Base-by-base conservation (phyloP, 1,139 yeast genomes). In the Kodamaea alishanica region DNA sequence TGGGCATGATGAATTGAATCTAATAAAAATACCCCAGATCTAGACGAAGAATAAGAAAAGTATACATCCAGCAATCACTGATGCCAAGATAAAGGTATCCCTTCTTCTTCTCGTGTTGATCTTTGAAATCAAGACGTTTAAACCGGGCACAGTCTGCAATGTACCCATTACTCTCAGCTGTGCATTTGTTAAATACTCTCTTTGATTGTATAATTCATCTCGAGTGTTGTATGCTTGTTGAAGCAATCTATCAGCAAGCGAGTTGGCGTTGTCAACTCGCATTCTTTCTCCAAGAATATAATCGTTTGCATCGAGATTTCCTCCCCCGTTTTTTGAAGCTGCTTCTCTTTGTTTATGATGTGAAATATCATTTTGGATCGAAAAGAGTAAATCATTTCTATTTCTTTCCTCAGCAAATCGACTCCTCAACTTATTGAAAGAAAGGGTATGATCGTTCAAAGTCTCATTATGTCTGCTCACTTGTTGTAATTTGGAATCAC, bases 21-120 rank as follows among this genome's bases (percentile, higher is more conserved):
- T n/a, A n/a, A 26, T 26, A 4, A 9, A n/a, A n/a, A n/a, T n/a
- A 26, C 28, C 10, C 28, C 10, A 28, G 30, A 12, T 6, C 37
- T 31, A 50, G 26, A 51, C 46, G 49, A 83, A 81, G 54, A 82
- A 79, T 44, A 90, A 62, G 9, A 87, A 60, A 37, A 90, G 54
- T 24, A 89, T 81, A 66, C 97, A 87, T 26, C 77, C 48, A 4
- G 90, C 74, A 34, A 89, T 83, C 36, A 92, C 74, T 5, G 73
- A 51, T 4, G 96, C 94, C 58, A 92, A 64, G n/a, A 92, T 85
- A 32, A 92, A 59, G 15, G 95, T 83, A 58, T 92, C 96, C 46
- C 97, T 77, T 64, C 83, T 85, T 61, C 92, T 82, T 52, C 97
- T 73, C 2, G 96, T 84, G 58, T 89, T 89, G 49, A 92, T 90